Percentiles rank a stretch among this genome's conserved stretches.
Conservation (phyloP, 202 grass and related monocot genomes). For the Brachypodium distachyon region DNA sequence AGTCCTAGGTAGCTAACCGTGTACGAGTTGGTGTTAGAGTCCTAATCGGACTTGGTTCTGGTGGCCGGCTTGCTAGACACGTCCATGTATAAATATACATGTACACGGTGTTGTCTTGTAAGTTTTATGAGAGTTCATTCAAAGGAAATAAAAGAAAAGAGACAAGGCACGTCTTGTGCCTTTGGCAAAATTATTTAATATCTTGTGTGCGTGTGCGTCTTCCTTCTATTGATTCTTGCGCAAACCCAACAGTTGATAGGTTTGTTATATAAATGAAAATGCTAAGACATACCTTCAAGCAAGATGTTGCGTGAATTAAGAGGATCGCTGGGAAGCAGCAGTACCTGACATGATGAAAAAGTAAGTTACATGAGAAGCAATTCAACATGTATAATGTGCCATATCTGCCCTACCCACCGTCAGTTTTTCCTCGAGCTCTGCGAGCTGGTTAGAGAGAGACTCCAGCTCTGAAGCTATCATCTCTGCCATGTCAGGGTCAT, state of each 20-base stretch:
- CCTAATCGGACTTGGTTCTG: too few species aligned
- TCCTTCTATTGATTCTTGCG: too few species aligned
- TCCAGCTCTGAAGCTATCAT: slow-evolving; percentile 81
- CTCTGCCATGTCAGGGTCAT: slow-evolving; percentile 77
- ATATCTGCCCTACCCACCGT: slow-evolving; percentile 42
- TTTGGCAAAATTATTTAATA: too few species aligned
- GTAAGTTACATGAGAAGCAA: not conserved
- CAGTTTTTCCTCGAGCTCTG: slow-evolving; percentile 67
- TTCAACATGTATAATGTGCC: slow-evolving; percentile 19
- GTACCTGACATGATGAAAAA: slow-evolving; percentile 41
- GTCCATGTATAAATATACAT: too few species aligned
- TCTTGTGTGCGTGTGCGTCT: too few species aligned
- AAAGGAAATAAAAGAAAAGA: too few species aligned
- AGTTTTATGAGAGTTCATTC: too few species aligned
- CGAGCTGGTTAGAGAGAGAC: slow-evolving; percentile 67
- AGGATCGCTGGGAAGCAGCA: slow-evolving; percentile 82
- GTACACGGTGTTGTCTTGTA: too few species aligned
- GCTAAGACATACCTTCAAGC: slow-evolving; percentile 71
- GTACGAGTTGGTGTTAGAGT: too few species aligned
- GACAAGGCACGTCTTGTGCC: too few species aligned
- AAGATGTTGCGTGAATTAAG: slow-evolving; percentile 92
- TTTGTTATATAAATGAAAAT: slow-evolving; percentile 18
- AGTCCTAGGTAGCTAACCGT: too few species aligned
- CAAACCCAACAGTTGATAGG: not conserved
- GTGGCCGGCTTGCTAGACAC: too few species aligned